These are phyloP conservation scores for apple (Malus domestica) DNA, from an alignment of 306 rosid species.

Conservation along the genomic window DNA sequence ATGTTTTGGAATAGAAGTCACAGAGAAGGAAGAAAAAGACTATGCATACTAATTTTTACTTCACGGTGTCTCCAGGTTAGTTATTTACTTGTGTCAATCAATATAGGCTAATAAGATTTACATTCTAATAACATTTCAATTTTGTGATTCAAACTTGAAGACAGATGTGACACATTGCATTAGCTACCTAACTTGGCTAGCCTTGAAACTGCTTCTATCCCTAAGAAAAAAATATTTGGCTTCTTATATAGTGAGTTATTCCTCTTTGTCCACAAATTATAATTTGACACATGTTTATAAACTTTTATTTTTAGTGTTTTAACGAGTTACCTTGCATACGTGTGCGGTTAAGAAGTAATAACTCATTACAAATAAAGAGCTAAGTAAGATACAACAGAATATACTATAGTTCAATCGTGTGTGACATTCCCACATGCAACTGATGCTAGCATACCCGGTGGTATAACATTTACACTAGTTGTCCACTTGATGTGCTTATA, in stretches of 20 bases:
- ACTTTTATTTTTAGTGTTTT: background rate
- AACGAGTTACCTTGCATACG: fast-evolving
- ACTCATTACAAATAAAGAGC: background rate
- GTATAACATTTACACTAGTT: background rate
- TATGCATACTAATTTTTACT: too few species aligned
- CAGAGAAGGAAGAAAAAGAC: too few species aligned
- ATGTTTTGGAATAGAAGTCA: too few species aligned
- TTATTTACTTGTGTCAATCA: too few species aligned
- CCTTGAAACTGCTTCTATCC: background rate
- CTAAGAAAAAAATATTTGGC: background rate
- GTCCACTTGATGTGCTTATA: background rate
- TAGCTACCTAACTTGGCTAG: background rate
- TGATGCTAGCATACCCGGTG: background rate
- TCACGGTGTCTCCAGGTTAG: too few species aligned
- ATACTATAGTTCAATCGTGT: too few species aligned
- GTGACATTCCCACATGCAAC: background rate
- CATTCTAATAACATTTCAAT: background rate
- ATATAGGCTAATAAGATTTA: too few species aligned
- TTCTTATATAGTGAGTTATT: too few species aligned
- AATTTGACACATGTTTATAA: background rate
- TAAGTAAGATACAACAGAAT: background rate
- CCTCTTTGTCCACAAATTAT: too few species aligned
- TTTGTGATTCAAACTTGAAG: background rate
- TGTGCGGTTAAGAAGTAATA: background rate
- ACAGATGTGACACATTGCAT: background rate